Evolutionary conservation across 169 alveolate species (phyloP).

Genomic region (Plasmodium vinckei): DNA sequence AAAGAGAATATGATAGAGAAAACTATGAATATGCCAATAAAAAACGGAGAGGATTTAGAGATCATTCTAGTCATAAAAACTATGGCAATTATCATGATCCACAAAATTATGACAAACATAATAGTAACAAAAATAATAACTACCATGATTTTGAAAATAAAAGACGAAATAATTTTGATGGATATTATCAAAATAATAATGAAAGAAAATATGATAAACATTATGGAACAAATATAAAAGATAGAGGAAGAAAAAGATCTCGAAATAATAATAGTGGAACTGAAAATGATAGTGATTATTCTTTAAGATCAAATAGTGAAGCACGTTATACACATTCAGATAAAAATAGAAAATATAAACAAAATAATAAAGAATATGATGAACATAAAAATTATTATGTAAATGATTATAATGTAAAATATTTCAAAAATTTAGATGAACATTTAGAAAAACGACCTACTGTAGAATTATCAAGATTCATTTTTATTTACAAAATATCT

Average conservation of each 20-base stretch:
- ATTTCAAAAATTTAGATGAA: constrained; percentile 20
- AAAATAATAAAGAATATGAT: constrained; percentile 9
- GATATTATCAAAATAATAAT: too few relatives aligned
- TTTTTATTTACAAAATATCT: constrained; percentile 41
- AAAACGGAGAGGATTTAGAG: too few relatives aligned
- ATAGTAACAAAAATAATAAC: neutral
- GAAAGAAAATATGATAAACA: constrained; percentile 2
- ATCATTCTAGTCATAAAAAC: too few relatives aligned
- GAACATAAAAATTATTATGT: neutral
- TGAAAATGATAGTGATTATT: constrained; percentile 57
- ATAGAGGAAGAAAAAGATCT: constrained; percentile 5
- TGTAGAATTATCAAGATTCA: constrained; percentile 57
- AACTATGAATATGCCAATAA: too few relatives aligned
- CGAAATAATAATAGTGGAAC: neutral
- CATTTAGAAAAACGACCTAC: constrained; percentile 45
- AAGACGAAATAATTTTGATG: neutral
- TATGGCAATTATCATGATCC: too few relatives aligned
- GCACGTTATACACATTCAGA: constrained; percentile 3
- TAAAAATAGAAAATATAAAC: constrained; percentile 22
- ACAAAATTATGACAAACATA: neutral
- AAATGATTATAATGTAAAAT: constrained; percentile 7
- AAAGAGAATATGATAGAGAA: constrained; percentile 11
- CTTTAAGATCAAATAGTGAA: constrained; percentile 22
- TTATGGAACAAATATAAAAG: neutral
- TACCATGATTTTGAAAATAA: too few relatives aligned